These are phyloP conservation scores for Fragosphaeria purpurea DNA, from an alignment of 2,329 filamentous ascomycete species.

Conservation along the genomic window DNA sequence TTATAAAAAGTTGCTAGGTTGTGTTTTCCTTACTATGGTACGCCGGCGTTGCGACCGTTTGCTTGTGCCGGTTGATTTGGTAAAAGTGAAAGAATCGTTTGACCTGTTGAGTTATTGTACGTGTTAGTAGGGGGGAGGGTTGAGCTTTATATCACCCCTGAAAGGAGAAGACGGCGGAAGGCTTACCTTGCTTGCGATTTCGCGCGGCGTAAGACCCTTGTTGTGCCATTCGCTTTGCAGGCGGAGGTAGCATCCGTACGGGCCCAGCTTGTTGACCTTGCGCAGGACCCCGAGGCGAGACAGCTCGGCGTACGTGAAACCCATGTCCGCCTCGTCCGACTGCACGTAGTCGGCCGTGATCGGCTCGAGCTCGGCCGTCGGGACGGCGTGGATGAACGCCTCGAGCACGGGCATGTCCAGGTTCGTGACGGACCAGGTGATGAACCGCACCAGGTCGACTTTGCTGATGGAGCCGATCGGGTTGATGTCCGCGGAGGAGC, in stretches of 20 bases:
- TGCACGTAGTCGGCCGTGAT: constrained; percentile 51
- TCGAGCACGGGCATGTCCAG: constrained; percentile 56
- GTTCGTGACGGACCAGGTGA: constrained; percentile 48
- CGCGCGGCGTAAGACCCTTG: constrained; percentile 24
- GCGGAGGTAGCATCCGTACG: too few relatives aligned
- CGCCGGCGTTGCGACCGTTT: constrained; percentile 50
- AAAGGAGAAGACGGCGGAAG: too few relatives aligned
- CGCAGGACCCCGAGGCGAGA: constrained; percentile 25
- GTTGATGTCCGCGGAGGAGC: constrained; percentile 32
- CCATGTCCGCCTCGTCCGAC: constrained; percentile 40
- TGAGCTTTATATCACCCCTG: constrained; percentile 17
- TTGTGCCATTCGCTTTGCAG: constrained; percentile 29
- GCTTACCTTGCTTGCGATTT: constrained; percentile 33
- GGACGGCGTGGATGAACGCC: constrained; percentile 53
- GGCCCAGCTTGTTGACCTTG: constrained; percentile 34
- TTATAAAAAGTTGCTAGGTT: too few relatives aligned
- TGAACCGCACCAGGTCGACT: constrained; percentile 59
- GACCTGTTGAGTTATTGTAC: constrained; percentile 11
- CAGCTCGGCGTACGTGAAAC: constrained; percentile 40
- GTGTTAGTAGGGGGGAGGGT: too few relatives aligned
- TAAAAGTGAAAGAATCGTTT: constrained; percentile 43
- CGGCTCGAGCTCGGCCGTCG: constrained; percentile 54
- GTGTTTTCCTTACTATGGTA: constrained; percentile 30
- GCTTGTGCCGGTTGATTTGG: constrained; percentile 54
- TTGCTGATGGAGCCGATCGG: constrained; percentile 55